Base-by-base conservation (phyloP, 257 asterid genomes). In the Apocynum venetum region DNA sequence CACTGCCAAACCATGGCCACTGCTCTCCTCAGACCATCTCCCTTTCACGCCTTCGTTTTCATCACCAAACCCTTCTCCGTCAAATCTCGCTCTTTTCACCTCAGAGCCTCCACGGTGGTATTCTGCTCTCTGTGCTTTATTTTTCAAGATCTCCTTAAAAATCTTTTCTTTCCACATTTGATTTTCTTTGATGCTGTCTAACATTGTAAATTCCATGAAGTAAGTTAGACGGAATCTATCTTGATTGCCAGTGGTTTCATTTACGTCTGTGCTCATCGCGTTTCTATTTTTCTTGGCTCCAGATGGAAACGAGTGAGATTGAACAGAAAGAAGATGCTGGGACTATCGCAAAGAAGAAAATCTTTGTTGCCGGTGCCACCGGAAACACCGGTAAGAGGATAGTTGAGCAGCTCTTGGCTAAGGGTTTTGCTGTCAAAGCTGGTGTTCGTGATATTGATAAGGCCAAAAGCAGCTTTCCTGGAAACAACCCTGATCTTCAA, bases 381-480 rank as follows among this genome's bases (percentile, higher is more conserved):
- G 98, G 98, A 44, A 93, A 83, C 79, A 94, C 98, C 13, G 98
- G 98, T 12, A 93, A 90, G 88, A 91, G 98, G 86, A 88, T 95
- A 31, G 98, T 93, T 80, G 96, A 91, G 85, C 96, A 93, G 91
- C 95, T 95, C 70, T 82, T 95, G 89, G 87, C 91, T 20, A 93
- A 87, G 79, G 98, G 99, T 0, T 95, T 93, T 88, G 88, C 91
- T 72, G 98, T 95, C 49, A 91, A 89, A 81, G 98, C 99, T 63
- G 99, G 96, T 2, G 98, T 95, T 15, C 91, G 99, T 40, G 94
- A 93, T 71, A 75, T 91, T 15, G 92, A 91, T 67, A 95, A 91
- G 87, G 99, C 96, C 25, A 95, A 89, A 85, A 83, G 90, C 6
- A n/a, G 79, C 49, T 86, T 95, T 73, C 82, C 94, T 38, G 86